phyloP scores from a whole-genome alignment of 2,329 filamentous ascomycete species.

The Ophiostoma quercus region DNA sequence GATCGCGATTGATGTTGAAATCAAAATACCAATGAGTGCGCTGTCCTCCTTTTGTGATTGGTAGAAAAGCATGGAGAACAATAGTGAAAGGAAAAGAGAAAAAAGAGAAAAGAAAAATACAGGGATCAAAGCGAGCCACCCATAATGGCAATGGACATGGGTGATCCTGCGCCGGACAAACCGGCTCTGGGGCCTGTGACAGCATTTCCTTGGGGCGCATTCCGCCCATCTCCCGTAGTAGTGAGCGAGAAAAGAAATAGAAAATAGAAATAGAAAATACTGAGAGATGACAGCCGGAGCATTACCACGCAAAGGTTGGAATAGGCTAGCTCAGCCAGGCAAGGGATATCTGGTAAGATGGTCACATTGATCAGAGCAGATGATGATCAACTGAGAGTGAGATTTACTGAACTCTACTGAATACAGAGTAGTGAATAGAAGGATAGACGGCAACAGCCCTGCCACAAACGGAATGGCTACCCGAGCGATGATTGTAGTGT shows the following conservation, averaged over 20 bases:
- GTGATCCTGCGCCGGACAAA: background rate
- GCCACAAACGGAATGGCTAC: background rate
- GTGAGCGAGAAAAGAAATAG: background rate
- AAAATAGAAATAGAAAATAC: background rate
- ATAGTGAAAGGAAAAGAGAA: background rate
- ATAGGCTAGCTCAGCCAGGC: background rate
- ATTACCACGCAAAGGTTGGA: background rate
- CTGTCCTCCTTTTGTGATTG: background rate
- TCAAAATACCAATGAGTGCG: background rate
- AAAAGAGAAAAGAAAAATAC: background rate
- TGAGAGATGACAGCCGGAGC: constrained; percentile 6
- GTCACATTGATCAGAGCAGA: constrained; percentile 4
- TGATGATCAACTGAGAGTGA: background rate
- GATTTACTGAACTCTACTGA: background rate
- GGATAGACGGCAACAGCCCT: background rate
- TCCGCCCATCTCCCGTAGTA: background rate
- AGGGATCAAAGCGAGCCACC: background rate
- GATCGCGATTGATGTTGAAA: background rate
- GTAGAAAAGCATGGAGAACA: background rate
- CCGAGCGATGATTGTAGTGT: background rate
- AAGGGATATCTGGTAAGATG: constrained; percentile 2
- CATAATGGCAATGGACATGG: background rate
- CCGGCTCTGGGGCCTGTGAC: constrained; percentile 6
- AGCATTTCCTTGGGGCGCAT: background rate
- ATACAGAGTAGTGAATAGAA: background rate